These are phyloP conservation scores for Pseudozyma sp. DNA, from an alignment of 1,284 basidiomycete genomes.

Conservation along the genomic window DNA sequence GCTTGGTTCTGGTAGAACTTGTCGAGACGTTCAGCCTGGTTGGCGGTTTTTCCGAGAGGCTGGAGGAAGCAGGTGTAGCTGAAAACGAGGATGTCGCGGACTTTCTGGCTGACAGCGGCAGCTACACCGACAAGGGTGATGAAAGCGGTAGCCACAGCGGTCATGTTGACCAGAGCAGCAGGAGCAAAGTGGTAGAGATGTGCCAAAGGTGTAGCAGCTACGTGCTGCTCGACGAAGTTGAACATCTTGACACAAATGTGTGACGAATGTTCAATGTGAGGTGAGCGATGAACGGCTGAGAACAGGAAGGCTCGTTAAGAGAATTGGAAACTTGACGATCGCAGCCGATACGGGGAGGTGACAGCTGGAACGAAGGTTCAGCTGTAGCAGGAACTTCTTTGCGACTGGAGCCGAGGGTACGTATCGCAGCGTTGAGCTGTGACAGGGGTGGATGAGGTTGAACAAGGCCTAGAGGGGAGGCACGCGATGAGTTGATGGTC, in stretches of 20 bases:
- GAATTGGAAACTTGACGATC: too few relatives aligned
- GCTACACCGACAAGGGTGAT: constrained; percentile 37
- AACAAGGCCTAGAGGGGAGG: constrained; percentile 21
- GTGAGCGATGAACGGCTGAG: neutral
- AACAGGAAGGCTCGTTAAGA: too few relatives aligned
- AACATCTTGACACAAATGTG: constrained; percentile 15
- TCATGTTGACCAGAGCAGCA: constrained; percentile 31
- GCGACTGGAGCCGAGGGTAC: neutral
- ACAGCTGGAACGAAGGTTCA: neutral
- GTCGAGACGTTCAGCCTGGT: constrained; percentile 67
- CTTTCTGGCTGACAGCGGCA: constrained; percentile 44
- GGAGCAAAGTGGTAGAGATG: constrained; percentile 38
- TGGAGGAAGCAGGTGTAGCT: constrained; percentile 68
- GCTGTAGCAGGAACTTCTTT: neutral
- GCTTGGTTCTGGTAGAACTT: constrained; percentile 67
- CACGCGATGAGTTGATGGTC: constrained; percentile 17
- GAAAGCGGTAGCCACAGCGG: constrained; percentile 20
- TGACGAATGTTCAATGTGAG: neutral
- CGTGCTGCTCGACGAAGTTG: constrained; percentile 19
- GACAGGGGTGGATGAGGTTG: constrained; percentile 19
- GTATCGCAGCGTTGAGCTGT: constrained; percentile 45
- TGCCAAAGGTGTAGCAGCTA: constrained; percentile 36
- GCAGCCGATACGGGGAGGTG: neutral
- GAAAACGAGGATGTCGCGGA: constrained; percentile 58
- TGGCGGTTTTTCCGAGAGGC: constrained; percentile 65